These are phyloP conservation scores for Alternaria triticimaculans DNA, from an alignment of 2,329 filamentous ascomycete species.

Conservation along the genomic window DNA sequence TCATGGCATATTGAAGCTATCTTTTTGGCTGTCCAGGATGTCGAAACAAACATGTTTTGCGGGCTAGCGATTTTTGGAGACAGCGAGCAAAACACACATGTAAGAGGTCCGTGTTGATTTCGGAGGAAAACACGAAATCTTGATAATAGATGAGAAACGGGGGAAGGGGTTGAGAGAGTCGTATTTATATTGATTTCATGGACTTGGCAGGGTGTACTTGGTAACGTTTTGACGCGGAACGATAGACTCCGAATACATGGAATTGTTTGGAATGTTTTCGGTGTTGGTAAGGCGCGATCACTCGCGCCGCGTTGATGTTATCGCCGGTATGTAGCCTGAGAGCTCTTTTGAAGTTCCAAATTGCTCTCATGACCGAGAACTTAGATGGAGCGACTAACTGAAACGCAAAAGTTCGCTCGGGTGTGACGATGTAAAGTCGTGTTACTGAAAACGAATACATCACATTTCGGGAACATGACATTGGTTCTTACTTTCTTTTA, in stretches of 20 bases:
- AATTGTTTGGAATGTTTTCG: no score
- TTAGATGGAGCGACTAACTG: accelerated
- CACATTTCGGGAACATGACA: background rate
- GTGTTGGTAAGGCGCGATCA: no score
- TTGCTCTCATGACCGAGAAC: no score
- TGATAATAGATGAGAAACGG: background rate
- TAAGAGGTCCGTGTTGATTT: no score
- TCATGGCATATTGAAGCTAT: background rate
- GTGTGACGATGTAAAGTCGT: background rate
- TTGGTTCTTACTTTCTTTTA: background rate
- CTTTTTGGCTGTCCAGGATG: background rate
- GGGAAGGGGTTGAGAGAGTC: background rate
- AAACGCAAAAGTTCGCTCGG: background rate
- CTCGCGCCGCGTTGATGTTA: background rate
- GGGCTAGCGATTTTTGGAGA: accelerated
- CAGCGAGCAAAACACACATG: background rate
- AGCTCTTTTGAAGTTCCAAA: background rate
- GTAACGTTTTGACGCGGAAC: no score
- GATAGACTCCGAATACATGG: no score
- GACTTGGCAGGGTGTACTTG: background rate
- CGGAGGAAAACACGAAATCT: no score
- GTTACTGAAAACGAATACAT: background rate
- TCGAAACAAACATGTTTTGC: background rate
- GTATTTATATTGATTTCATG: background rate
- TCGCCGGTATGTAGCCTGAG: accelerated